These are phyloP conservation scores for Euphorbia pulcherrima DNA, from an alignment of 345 rosid species.

Conservation along the genomic window DNA sequence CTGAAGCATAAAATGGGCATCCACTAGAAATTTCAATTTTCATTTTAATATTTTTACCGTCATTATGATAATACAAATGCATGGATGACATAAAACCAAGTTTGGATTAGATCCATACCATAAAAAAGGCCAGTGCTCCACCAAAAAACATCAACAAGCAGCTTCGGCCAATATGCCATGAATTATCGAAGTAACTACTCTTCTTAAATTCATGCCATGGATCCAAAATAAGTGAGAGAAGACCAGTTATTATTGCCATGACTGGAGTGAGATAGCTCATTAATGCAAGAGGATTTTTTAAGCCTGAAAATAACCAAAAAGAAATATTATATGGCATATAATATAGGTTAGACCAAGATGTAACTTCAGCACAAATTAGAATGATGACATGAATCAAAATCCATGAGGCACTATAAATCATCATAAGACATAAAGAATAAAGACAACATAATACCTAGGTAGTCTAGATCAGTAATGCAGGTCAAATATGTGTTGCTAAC, in stretches of 20 bases:
- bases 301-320: slow-evolving; percentile 49
- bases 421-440: not conserved
- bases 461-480: not conserved
- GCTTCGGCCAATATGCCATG: slow-evolving; percentile 73
- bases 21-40: not conserved
- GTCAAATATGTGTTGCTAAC: not conserved
- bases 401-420: not conserved
- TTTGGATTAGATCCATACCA: slow-evolving; percentile 48
- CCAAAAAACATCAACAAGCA: slow-evolving; percentile 91
- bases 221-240: slow-evolving; percentile 82
- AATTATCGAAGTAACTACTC: slow-evolving; percentile 72
- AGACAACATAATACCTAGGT: not conserved
- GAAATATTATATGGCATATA: not conserved
- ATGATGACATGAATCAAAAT: not conserved
- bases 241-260: slow-evolving; percentile 77
- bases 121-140: slow-evolving; percentile 89
- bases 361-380: not conserved
- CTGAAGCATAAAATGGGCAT: not conserved
- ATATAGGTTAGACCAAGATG: not conserved
- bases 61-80: not conserved
- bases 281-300: slow-evolving; percentile 82
- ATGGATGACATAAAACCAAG: not conserved
- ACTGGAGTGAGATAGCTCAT: slow-evolving; percentile 85
- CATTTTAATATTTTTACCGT: not conserved
- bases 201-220: slow-evolving; percentile 81